phyloP scores from a whole-genome alignment of 208 protist species.

The Tritrichomonas musculus region DNA sequence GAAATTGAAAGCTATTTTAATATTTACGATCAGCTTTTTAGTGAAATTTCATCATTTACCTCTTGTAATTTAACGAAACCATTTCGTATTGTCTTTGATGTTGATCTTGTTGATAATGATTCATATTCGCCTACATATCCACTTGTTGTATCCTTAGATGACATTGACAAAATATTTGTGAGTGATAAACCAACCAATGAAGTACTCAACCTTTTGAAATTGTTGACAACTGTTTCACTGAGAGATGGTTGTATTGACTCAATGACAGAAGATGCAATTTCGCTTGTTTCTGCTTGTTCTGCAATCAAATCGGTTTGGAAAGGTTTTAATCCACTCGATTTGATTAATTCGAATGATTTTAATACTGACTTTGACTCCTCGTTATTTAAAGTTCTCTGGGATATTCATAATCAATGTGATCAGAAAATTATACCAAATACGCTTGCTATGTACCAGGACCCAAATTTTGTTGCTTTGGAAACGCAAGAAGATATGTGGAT shows the following conservation, averaged over 20 bases:
- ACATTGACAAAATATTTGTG: neutral
- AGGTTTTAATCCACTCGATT: neutral
- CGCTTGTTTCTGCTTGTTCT: neutral
- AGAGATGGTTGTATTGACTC: neutral
- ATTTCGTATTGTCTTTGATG: slow-evolving; percentile 12
- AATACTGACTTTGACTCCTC: neutral
- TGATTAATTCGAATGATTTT: too few relatives aligned
- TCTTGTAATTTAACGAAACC: neutral
- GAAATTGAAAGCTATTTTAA: neutral
- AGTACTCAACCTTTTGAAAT: neutral
- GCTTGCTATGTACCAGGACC: neutral
- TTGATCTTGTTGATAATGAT: slow-evolving; percentile 1
- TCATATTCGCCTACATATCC: neutral
- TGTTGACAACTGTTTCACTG: neutral
- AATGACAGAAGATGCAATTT: neutral
- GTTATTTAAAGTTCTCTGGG: neutral
- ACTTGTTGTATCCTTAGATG: neutral
- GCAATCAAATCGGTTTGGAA: neutral
- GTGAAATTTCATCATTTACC: neutral
- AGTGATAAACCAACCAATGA: neutral
- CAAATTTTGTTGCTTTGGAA: neutral
- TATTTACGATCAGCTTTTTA: neutral
- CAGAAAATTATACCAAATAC: neutral
- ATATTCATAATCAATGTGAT: neutral
- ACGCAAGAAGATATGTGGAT: slow-evolving; percentile 5